These are phyloP conservation scores for Claviceps digitariae DNA, from an alignment of 2,329 filamentous ascomycete species.

Conservation along the genomic window DNA sequence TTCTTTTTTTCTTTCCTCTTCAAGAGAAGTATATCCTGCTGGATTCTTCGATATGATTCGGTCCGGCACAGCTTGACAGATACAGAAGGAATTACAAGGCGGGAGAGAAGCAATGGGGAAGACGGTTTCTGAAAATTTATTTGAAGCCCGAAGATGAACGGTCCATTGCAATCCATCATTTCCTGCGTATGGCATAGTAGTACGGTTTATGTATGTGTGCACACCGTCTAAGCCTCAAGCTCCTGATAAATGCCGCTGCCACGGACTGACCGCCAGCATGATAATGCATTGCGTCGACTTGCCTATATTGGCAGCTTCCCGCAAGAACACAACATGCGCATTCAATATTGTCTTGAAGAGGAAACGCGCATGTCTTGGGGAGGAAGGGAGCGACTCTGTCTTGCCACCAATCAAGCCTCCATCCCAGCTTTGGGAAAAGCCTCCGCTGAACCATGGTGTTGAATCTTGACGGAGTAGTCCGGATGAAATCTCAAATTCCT, in stretches of 20 bases:
- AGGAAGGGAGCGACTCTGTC: not conserved
- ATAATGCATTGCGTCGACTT: not conserved
- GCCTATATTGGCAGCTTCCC: not conserved
- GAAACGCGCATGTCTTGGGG: not conserved
- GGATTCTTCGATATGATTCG: too few relatives aligned
- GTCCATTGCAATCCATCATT: too few relatives aligned
- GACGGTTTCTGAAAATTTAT: too few relatives aligned
- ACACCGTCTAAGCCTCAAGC: not conserved
- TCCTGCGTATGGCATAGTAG: not conserved
- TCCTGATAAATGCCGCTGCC: not conserved
- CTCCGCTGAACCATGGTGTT: not conserved
- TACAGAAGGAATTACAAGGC: too few relatives aligned
- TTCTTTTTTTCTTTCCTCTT: not conserved
- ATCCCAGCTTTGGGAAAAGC: not conserved
- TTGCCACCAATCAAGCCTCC: not conserved
- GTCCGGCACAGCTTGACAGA: too few relatives aligned
- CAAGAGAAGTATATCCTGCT: not conserved
- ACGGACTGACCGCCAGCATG: not conserved
- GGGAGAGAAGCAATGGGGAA: too few relatives aligned
- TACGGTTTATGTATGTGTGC: not conserved
- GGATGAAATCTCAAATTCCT: not conserved
- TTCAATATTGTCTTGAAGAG: not conserved
- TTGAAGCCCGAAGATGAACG: too few relatives aligned
- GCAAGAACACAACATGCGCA: not conserved
- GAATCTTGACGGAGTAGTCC: not conserved